A percentile compares a stretch with the other conserved stretches of the same genome.
Evolutionary conservation across 2,329 filamentous ascomycete species (phyloP).

Genomic region (Penicillium sp.): DNA sequence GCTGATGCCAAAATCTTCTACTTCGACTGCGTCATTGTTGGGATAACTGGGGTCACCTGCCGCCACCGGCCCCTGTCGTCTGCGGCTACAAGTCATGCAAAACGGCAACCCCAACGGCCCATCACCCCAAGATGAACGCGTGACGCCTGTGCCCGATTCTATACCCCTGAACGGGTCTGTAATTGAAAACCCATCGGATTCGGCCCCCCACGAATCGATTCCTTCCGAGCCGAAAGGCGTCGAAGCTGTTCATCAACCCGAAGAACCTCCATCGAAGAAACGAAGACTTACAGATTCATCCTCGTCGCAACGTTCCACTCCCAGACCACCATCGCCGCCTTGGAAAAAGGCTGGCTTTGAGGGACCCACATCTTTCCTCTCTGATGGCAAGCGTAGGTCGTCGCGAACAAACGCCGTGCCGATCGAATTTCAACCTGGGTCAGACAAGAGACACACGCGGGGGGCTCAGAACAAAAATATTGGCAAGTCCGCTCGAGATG

Average conservation of each 20-base stretch:
- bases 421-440: conserved; percentile 47
- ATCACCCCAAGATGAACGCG: conserved; percentile 40
- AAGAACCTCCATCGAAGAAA: conserved; percentile 46
- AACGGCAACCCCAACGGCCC: conserved; percentile 44
- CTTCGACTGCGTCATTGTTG: conserved; percentile 39
- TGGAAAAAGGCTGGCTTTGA: conserved; percentile 87
- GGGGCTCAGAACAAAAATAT: conserved; percentile 36
- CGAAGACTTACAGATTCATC: conserved; percentile 41
- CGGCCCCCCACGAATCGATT: conserved; percentile 23
- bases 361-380: conserved; percentile 79
- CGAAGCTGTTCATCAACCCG: conserved; percentile 28
- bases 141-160: conserved; percentile 32
- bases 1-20: conserved; percentile 41
- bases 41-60: conserved; percentile 46
- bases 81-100: conserved; percentile 46
- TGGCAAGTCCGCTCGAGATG: conserved; percentile 28
- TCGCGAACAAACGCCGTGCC: conserved; percentile 53
- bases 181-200: conserved; percentile 22
- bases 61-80: conserved; percentile 41
- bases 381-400: conserved; percentile 60
- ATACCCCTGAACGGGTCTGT: conserved; percentile 19
- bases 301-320: conserved; percentile 36
- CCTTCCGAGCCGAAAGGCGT: conserved; percentile 30
- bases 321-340: conserved; percentile 67
- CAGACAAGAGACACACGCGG: conserved; percentile 48